Percentiles rank a stretch among this genome's conserved stretches.
Evolutionary conservation across 1,139 yeast genomes (phyloP).

Genomic region (Pneumocystis wakefieldiae): DNA sequence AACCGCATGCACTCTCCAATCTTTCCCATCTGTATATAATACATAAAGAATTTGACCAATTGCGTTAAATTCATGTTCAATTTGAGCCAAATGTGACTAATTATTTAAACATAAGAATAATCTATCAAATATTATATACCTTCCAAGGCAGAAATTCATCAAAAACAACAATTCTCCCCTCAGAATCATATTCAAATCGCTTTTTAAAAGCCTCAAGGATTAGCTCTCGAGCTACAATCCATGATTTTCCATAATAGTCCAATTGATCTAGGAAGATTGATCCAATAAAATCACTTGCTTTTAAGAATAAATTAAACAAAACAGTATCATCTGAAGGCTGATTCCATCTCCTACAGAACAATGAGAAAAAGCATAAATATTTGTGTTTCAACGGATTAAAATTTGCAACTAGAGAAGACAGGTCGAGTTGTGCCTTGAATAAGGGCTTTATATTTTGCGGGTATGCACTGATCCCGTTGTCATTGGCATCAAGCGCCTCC

Average conservation of each 20-base stretch:
- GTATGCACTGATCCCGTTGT: constrained; percentile 77
- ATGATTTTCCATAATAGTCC: constrained; percentile 60
- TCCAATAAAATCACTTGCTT: constrained; percentile 77
- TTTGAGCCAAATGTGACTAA: constrained; percentile 37
- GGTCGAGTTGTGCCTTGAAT: constrained; percentile 32
- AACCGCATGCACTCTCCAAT: constrained; percentile 88
- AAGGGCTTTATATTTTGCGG: constrained; percentile 26
- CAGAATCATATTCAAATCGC: constrained; percentile 23
- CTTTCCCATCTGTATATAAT: constrained; percentile 55
- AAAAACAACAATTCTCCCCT: constrained; percentile 62
- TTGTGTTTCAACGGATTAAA: constrained; percentile 73
- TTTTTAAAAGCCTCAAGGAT: constrained; percentile 54
- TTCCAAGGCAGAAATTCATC: constrained; percentile 84
- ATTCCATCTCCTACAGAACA: constrained; percentile 17
- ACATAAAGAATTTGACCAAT: constrained; percentile 57
- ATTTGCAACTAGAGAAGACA: constrained; percentile 58
- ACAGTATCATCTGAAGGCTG: constrained; percentile 40
- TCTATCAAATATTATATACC: constrained; percentile 33
- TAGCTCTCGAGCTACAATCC: constrained; percentile 78
- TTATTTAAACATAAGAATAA: background rate
- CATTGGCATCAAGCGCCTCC: constrained; percentile 91
- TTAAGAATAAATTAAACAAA: constrained; percentile 49
- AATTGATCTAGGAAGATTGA: constrained; percentile 53
- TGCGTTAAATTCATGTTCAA: constrained; percentile 46
- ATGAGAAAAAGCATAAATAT: constrained; percentile 15